Evolutionary conservation across 495 filamentous ascomycete species (phyloP), one percentile per base, ranked within the genome.

Genomic region (Xylaria telfairii): DNA sequence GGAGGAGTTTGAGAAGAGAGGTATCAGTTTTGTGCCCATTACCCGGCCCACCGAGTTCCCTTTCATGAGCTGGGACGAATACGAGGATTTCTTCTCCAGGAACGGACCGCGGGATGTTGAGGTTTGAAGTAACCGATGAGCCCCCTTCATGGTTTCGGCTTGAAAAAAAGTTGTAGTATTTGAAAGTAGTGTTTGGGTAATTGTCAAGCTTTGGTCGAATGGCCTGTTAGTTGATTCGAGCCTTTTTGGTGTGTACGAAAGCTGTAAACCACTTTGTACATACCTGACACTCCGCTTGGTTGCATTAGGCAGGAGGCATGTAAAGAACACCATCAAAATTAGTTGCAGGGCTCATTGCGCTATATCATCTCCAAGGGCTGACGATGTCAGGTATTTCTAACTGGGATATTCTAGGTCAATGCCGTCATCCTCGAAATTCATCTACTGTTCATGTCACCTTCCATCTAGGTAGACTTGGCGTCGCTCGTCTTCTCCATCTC

Each of bases 21-120:
- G 83, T 0, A 77, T 83, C 5, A 75, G 82, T 0, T 77, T 90
- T 21, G 79, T 81, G 4, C 87, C 87, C 2, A 80, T 89, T n/a
- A 89, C 87, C 0, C 67, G 75, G 15, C 87, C 86, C 9, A 80
- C 85, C 10, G 72, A 77, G 28, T 81, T 89, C 57, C 77, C 82
- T 10, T 65, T 78, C 15, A 83, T 86, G 80, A 80, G 76, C 53
- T 75, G 79, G 47, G 80, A 85, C 37, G 84, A 88, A 46, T 87
- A 86, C 69, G 76, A 82, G 17, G 74, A 81, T 54, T 85, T 74
- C 56, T 86, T 84, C 80, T 68, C 74, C 47, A 73, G 78, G 42
- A 77, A 83, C 77, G 83, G 82, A 30, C 83, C 85, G 7, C 79
- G 88, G 39, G 87, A 89, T 67, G 71, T 75, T 34, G 75, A 75